Conservation (phyloP, 208 protist genomes). For the Trypanosoma melophagium region DNA sequence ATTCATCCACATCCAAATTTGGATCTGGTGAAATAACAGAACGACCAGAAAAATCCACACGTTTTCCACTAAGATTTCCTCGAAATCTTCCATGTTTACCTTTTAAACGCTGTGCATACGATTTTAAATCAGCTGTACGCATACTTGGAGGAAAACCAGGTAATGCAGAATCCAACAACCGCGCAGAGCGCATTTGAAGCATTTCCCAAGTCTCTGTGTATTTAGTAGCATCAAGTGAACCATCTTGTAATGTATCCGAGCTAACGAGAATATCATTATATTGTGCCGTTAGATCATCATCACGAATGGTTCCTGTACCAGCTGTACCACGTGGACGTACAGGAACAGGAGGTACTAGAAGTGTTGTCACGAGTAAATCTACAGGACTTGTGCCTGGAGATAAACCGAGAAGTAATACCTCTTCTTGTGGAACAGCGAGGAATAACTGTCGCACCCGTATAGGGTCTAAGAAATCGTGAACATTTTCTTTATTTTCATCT, state of each 20-base stretch:
- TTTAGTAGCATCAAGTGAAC: constrained; percentile 62
- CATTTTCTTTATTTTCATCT: constrained; percentile 45
- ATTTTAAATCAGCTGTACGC: constrained; percentile 71
- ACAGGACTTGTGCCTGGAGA: constrained; percentile 77
- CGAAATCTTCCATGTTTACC: constrained; percentile 99
- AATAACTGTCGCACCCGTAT: constrained; percentile 91
- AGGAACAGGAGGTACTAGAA: constrained; percentile 96
- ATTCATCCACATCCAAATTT: constrained; percentile 97
- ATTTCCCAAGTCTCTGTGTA: constrained; percentile 96
- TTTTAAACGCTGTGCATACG: constrained; percentile 97
- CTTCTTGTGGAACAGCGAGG: constrained; percentile 82
- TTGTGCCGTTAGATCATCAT: constrained; percentile 99
- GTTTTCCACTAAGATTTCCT: constrained; percentile 99
- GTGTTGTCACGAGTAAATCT: constrained; percentile 90
- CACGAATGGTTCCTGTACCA: constrained; percentile 81
- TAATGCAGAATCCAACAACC: constrained; percentile 78
- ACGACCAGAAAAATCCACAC: constrained; percentile 99
- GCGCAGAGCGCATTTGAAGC: constrained; percentile 94
- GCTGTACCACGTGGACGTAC: constrained; percentile 95
- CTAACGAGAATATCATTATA: constrained; percentile 91
- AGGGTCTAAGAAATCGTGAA: constrained; percentile 95
- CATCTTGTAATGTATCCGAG: constrained; percentile 82
- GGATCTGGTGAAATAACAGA: constrained; percentile 99
- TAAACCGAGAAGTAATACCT: constrained; percentile 95
- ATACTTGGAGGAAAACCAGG: constrained; percentile 76